Percentiles rank a stretch among this genome's conserved stretches.
Conservation (phyloP, 148 eudicot genomes). For the Agrostemma githago region DNA sequence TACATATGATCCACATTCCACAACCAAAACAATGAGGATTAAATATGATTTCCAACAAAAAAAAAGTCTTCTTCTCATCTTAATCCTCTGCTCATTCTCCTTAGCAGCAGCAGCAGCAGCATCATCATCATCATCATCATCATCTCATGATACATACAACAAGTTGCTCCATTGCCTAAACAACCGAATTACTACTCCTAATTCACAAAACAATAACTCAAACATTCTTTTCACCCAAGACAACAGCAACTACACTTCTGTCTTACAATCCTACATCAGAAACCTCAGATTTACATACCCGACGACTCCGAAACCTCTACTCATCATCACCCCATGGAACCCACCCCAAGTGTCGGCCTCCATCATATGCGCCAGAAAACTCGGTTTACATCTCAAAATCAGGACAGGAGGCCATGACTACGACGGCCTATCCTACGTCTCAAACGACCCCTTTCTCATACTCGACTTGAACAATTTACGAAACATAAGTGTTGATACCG, state of each 20-base stretch:
- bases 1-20: background rate
- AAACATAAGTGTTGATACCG: slow-evolving; percentile 23
- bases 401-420: slow-evolving; percentile 13
- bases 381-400: slow-evolving; percentile 5
- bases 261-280: slow-evolving; percentile 22
- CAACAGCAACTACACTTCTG: slow-evolving; percentile 3
- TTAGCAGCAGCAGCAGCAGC: no score
- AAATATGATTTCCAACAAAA: background rate
- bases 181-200: background rate
- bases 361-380: background rate
- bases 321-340: background rate
- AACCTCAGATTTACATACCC: slow-evolving; percentile 21
- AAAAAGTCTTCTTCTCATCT: background rate
- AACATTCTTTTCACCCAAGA: background rate
- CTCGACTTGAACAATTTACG: slow-evolving; percentile 35
- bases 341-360: background rate
- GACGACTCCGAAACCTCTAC: slow-evolving; percentile 3
- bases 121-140: background rate
- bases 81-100: background rate
- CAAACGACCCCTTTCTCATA: slow-evolving; percentile 32
- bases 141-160: background rate
- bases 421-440: slow-evolving; percentile 27
- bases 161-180: background rate
- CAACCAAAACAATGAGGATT: background rate
- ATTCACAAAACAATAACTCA: background rate